Evolutionary conservation across 2,329 filamentous ascomycete species (phyloP), one percentile per base, ranked within the genome.

Genomic region (Cordyceps cicadae): DNA sequence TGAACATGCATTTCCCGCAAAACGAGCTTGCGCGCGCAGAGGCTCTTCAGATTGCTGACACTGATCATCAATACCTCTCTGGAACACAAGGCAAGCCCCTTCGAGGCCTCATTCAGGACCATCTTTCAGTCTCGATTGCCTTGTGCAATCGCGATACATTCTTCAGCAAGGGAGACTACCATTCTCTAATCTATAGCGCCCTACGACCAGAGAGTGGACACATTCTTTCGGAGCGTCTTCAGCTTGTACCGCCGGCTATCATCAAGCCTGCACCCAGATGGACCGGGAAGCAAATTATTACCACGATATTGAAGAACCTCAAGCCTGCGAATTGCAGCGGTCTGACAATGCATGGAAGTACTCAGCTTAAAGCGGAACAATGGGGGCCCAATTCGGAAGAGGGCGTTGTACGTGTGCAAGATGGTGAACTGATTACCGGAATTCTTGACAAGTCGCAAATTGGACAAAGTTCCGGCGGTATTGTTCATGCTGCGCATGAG

Each of bases 1-100:
- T 99, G 94, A 99, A 99, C 74, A 95, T 99, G 92, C 94, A 99
- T 75, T 97, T 99, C 70, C 94, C 94, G 1, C 94, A 99, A 68
- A 97, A 96, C 67, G 95, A 97, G 71, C 81, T 97, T 65, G 94
- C 94, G 17, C 84, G 94, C 67, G 90, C 93, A 2, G 94, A 99
- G 76, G 94, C 94, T 2, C 82, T 96, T 66, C 90, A 92, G 66
- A 87, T 99, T 68, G 94, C 94, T 43, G 93, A 97, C 71, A 97
- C 94, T 3, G 93, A 99, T 71, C 92, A 97, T 70, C 94, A 99
- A 69, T 99, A 99, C 71, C 83, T 99, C 41, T 96, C 92, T 39
- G 90, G 89, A 21, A 99, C 94, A 3, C 90, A 91, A 17, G 94
- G 94, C 61, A 96, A 96, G 70, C 94, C 94, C 0, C 80, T 99